Conservation (phyloP, 2,329 filamentous ascomycete species). For the Dothidotthia symphoricarpi region DNA sequence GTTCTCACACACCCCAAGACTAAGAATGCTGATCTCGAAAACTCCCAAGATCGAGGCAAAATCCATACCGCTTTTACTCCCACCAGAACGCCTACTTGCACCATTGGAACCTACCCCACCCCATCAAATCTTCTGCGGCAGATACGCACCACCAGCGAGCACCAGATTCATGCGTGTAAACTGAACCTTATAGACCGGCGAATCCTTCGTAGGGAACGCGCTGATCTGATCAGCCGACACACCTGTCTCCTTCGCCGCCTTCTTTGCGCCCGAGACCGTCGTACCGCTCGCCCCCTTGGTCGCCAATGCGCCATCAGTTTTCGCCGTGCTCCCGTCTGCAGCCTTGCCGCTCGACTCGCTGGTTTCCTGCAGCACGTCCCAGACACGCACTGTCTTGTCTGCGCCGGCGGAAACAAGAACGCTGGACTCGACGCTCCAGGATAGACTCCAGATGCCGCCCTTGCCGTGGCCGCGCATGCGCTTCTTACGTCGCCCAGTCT, state of each 20-base stretch:
- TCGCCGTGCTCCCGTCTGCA: slow-evolving; percentile 48
- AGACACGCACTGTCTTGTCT: slow-evolving; percentile 88
- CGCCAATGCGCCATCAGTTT: slow-evolving; percentile 54
- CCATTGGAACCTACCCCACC: too few species aligned
- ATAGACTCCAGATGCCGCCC: slow-evolving; percentile 88
- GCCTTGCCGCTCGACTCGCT: slow-evolving; percentile 50
- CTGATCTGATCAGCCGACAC: slow-evolving; percentile 92
- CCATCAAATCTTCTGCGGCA: slow-evolving; percentile 43
- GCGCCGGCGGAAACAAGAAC: slow-evolving; percentile 87
- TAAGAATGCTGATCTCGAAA: too few species aligned
- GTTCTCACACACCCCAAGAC: too few species aligned
- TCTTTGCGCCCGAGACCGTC: slow-evolving; percentile 50
- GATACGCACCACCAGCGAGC: slow-evolving; percentile 72
- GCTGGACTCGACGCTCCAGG: slow-evolving; percentile 89
- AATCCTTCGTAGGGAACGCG: slow-evolving; percentile 94
- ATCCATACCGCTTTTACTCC: too few species aligned
- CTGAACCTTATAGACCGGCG: slow-evolving; percentile 85
- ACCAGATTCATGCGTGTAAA: slow-evolving; percentile 96
- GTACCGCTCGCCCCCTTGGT: slow-evolving; percentile 50
- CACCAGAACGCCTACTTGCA: too few species aligned
- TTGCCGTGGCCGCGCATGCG: slow-evolving; percentile 91
- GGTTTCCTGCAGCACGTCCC: slow-evolving; percentile 78
- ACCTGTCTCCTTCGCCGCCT: slow-evolving; percentile 85
- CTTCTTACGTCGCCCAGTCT: slow-evolving; percentile 82
- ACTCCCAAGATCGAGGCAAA: too few species aligned